Evolutionary conservation across 2,329 filamentous ascomycete species (phyloP).

Genomic region (Aspergillus jensenii): DNA sequence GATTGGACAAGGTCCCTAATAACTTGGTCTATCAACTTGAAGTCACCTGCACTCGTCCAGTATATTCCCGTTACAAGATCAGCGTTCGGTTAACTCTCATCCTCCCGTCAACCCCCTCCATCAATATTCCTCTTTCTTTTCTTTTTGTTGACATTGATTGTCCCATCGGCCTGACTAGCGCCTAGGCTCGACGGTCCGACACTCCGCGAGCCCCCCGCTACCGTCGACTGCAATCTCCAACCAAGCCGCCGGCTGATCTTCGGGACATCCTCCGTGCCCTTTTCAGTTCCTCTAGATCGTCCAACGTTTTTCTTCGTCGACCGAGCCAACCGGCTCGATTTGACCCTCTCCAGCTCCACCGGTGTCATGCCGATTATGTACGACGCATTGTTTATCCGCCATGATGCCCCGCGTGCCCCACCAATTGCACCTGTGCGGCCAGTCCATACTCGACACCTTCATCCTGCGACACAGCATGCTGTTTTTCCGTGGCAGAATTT

Average conservation of each 20-base stretch:
- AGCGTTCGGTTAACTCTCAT: too few species aligned
- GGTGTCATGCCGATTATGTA: conserved; percentile 1
- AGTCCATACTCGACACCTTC: too few species aligned
- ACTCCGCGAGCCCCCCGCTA: conserved; percentile 14
- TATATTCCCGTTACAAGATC: too few species aligned
- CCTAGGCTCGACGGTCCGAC: conserved; percentile 18
- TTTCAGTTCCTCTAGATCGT: conserved; percentile 14
- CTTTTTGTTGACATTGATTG: too few species aligned
- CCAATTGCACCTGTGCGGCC: conserved; percentile 3
- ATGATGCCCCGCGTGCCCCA: background rate
- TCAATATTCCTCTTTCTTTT: background rate
- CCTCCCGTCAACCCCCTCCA: too few species aligned
- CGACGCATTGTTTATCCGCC: background rate
- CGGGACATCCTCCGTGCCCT: conserved; percentile 25
- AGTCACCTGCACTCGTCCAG: too few species aligned
- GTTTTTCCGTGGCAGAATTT: conserved; percentile 8
- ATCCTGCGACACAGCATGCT: background rate
- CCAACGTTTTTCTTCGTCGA: too few species aligned
- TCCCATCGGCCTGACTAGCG: background rate
- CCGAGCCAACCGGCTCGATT: too few species aligned
- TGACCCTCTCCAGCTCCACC: background rate
- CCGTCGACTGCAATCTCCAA: background rate
- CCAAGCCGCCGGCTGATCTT: conserved; percentile 28
- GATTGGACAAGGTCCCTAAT: too few species aligned
- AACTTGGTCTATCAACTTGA: too few species aligned